A percentile compares a stretch with the other conserved stretches of the same genome.
Evolutionary conservation across 148 eudicot species (phyloP).

Genomic region (Linanthus parryae): DNA sequence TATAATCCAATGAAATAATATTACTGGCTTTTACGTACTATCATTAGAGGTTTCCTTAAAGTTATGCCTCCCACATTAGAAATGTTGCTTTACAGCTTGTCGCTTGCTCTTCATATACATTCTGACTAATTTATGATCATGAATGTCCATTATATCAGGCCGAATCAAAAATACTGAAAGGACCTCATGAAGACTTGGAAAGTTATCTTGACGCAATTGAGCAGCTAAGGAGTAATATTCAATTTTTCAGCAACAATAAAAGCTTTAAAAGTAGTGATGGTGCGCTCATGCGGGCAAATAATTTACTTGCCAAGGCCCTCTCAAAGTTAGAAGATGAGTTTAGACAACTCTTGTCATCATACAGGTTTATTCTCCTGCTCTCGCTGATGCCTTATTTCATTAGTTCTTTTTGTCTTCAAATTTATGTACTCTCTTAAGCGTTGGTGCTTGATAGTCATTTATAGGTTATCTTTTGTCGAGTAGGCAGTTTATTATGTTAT

Average conservation of each 20-base stretch:
- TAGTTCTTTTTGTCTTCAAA: background rate
- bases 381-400: background rate
- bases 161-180: conserved; percentile 86
- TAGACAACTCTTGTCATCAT: conserved; percentile 63
- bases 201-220: conserved; percentile 91
- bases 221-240: conserved; percentile 71
- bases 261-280: conserved; percentile 84
- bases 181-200: conserved; percentile 94
- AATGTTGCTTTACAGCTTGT: no score
- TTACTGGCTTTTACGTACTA: no score
- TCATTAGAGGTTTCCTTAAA: no score
- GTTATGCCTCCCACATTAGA: no score
- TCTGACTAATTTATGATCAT: background rate
- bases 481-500: no score
- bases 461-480: no score
- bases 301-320: conserved; percentile 72
- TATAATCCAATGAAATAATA: no score
- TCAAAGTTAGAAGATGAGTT: conserved; percentile 95
- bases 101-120: no score
- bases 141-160: conserved; percentile 45
- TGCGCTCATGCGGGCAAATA: conserved; percentile 65
- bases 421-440: no score
- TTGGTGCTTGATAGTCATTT: no score
- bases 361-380: conserved; percentile 45
- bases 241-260: conserved; percentile 72